phyloP scores from a whole-genome alignment of 2,329 filamentous ascomycete genomes.

The Fusarium aywerte region DNA sequence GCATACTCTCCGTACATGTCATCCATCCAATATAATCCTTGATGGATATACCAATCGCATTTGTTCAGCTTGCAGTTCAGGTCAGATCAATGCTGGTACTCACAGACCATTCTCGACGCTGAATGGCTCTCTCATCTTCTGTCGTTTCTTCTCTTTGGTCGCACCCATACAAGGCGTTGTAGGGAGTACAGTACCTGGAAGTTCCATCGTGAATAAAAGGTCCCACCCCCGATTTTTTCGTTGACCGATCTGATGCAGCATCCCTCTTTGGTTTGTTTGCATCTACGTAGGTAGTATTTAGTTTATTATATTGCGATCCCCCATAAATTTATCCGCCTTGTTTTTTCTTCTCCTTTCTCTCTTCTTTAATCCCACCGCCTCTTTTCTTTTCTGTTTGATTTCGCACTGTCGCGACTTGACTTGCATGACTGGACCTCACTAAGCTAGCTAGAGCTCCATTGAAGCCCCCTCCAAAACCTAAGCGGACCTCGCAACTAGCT shows the following conservation, averaged over 20 bases:
- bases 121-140: constrained; percentile 28
- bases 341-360: constrained; percentile 14
- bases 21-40: constrained; percentile 5
- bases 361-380: constrained; percentile 19
- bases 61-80: constrained; percentile 13
- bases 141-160: background rate
- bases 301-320: constrained; percentile 27
- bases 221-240: constrained; percentile 36
- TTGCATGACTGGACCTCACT: constrained; percentile 26
- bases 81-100: constrained; percentile 34
- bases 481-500: constrained; percentile 8
- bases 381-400: background rate
- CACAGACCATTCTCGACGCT: constrained; percentile 38
- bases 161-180: constrained; percentile 2
- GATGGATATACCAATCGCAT: constrained; percentile 29
- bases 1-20: no score
- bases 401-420: constrained; percentile 11
- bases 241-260: constrained; percentile 15
- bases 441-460: constrained; percentile 10
- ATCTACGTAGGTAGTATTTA: constrained; percentile 33
- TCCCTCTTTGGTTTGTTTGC: constrained; percentile 29
- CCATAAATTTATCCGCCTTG: constrained; percentile 29
- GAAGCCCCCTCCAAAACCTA: constrained; percentile 13
- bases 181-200: constrained; percentile 14
- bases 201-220: constrained; percentile 2